Evolutionary conservation across 176 grass and related monocot genomes (phyloP), one percentile per base, ranked within the genome.

Genomic region (Paspalum vaginatum): DNA sequence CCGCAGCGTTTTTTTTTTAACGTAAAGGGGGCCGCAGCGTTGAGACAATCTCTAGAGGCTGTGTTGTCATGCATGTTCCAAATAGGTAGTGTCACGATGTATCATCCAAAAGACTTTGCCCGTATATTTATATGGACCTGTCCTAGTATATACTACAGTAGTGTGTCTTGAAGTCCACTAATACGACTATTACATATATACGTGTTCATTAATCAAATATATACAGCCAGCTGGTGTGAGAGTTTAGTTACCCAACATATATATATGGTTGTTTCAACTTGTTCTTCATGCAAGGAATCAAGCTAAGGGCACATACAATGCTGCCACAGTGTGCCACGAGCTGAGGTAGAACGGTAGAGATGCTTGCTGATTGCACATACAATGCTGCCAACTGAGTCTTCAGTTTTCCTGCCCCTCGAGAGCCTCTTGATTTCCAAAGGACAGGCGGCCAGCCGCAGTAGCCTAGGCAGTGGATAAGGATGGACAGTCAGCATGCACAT

Each of bases 401-500:
- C 8, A 38, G 17, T 53, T 73, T 7, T 11, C 20, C 5, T 46
- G 22, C 40, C 11, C 32, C 25, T 18, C 2, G 66, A 61, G 5
- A n/a, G n/a, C n/a, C n/a, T 61, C 12, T 14, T 61, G 17, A 27
- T 65, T 78, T 49, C 38, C 20, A 57, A 2, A 14, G 24, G 11
- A 21, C 22, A 43, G 46, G 48, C 13, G 46, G 48, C 13, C 48
- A 61, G 59, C 12, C 2, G 59, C 32, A 59, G 17, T 13, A 3
- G 16, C 17, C 8, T 11, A 17, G 47, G 32, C 64, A 80, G 20
- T 73, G 76, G 76, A 80, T 86, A 86, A 86, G 68, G 76, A 86
- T 86, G 61, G 49, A 66, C 68, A 74, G 84, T 80, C 84, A 79
- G 76, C 82, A 77, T 41, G 42, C 59, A 79, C 14, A 32, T 32